These are phyloP conservation scores for Neofusicoccum parvum DNA, from an alignment of 2,329 filamentous ascomycete species.

Conservation along the genomic window DNA sequence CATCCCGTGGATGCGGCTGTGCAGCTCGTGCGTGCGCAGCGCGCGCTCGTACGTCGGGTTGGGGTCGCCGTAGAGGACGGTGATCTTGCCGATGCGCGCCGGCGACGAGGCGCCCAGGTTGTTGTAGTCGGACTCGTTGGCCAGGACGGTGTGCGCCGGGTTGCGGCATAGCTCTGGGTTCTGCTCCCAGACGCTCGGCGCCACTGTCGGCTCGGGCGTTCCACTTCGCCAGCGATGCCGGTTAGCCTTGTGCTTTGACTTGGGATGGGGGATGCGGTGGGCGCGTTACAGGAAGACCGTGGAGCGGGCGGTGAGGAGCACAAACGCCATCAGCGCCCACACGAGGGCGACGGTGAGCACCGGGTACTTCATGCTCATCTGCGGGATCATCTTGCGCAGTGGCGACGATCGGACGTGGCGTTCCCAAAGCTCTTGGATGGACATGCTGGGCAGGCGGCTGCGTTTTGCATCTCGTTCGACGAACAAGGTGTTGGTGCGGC, in stretches of 20 bases:
- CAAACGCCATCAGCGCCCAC: not conserved
- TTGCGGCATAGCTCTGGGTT: not conserved
- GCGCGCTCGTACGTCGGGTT: conserved; percentile 37
- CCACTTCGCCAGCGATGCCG: not conserved
- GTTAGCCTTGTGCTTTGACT: not conserved
- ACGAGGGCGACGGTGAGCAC: not conserved
- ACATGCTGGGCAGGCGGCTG: not conserved
- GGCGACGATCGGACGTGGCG: not conserved
- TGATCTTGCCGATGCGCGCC: conserved; percentile 15
- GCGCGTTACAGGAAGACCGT: not conserved
- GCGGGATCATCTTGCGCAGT: not conserved
- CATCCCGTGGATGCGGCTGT: conserved; percentile 39
- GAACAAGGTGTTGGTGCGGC: not conserved
- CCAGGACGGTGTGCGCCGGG: not conserved
- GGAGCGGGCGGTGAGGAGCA: not conserved
- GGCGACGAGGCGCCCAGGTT: not conserved
- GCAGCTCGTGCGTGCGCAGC: conserved; percentile 36
- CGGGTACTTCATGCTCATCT: not conserved
- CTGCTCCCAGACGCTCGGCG: not conserved
- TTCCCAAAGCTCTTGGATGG: not conserved
- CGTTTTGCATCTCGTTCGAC: not conserved
- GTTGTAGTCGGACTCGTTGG: conserved; percentile 17
- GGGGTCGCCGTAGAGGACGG: conserved; percentile 17
- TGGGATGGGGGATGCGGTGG: not conserved
- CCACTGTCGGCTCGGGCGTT: not conserved